Base-by-base conservation (phyloP, 2,329 filamentous ascomycete species). In the Didymella lethalis region DNA sequence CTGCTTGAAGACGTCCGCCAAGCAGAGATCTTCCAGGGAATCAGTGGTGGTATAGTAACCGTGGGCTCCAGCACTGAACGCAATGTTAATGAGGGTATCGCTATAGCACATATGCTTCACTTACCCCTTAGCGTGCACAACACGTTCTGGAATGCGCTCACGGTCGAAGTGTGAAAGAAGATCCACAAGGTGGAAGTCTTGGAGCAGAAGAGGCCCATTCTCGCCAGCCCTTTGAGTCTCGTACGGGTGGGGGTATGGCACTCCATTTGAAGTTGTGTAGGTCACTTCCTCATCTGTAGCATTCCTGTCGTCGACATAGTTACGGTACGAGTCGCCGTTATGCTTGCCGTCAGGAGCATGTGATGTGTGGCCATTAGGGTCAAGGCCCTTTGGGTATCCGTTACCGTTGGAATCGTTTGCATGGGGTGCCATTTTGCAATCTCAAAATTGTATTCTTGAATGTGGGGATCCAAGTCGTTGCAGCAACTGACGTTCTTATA, bases 251-350 rank as follows among this genome's bases (percentile, higher is more conserved):
- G 85, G 79, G 64, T 85, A 80, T 1, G 85, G 85, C 0, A 79
- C 80, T 54, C 84, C 84, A 72, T 86, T 87, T 74, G 80, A 82
- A 43, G 85, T 84, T 29, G 82, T 79, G 73, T 88, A 88, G 14
- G 84, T 60, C 14, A 79, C 78, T 48, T 83, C 76, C 57, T 81
- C 69, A 3, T 78, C 75, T 8, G 73, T 70, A 12, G 80, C 71
- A 43, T 80, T 77, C 48, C 80, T 76, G 64, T 83, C 81, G 32
- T 80, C 80, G 48, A 69, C 70, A 64, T 83, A 83, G 64, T 78
- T 74, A 57, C 77, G 75, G 67, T 77, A 69, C 36, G 77, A 47
- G 45, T 78, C 72, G 47, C 77, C 78, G 53, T 73, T 77, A 62
- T 73, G 68, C 45, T 64, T 61, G 54, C 61, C 62, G 28, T 65